A percentile compares a stretch with the other conserved stretches of the same genome.
phyloP scores from a whole-genome alignment of 805 yeast genomes.

The Suhomyces sp. region DNA sequence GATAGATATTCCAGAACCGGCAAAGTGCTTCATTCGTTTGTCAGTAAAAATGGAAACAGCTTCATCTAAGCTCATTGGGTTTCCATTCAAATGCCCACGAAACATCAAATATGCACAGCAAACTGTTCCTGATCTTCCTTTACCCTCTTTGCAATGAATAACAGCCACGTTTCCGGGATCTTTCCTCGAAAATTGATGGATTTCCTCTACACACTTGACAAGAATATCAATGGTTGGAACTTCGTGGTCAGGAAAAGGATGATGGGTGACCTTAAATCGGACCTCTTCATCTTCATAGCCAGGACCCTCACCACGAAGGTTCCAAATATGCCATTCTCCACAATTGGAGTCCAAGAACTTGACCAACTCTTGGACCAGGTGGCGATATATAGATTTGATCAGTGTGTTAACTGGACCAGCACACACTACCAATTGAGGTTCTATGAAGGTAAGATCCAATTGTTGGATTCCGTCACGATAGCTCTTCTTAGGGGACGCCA shows the following conservation, averaged over 20 bases:
- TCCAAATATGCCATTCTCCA: slow-evolving; percentile 73
- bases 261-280: slow-evolving; percentile 31
- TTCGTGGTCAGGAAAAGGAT: slow-evolving; percentile 75
- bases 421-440: slow-evolving; percentile 61
- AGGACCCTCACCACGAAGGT: slow-evolving; percentile 59
- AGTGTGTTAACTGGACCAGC: slow-evolving; percentile 65
- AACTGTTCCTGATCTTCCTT: slow-evolving; percentile 85
- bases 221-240: slow-evolving; percentile 66
- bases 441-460: slow-evolving; percentile 1
- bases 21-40: slow-evolving; percentile 54
- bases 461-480: too few species aligned
- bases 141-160: slow-evolving; percentile 87
- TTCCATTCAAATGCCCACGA: slow-evolving; percentile 6
- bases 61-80: slow-evolving; percentile 28
- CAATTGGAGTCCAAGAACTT: slow-evolving; percentile 38
- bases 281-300: slow-evolving; percentile 43
- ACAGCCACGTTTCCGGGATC: slow-evolving; percentile 53
- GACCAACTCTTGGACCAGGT: slow-evolving; percentile 51
- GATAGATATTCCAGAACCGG: slow-evolving; percentile 71
- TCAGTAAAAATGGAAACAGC: slow-evolving; percentile 55
- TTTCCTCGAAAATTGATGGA: slow-evolving; percentile 41
- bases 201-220: slow-evolving; percentile 40
- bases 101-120: slow-evolving; percentile 70
- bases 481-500: too few species aligned
- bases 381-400: slow-evolving; percentile 49